Conservation (phyloP, 352 stramenopile genomes). For the Pythium oligandrum region DNA sequence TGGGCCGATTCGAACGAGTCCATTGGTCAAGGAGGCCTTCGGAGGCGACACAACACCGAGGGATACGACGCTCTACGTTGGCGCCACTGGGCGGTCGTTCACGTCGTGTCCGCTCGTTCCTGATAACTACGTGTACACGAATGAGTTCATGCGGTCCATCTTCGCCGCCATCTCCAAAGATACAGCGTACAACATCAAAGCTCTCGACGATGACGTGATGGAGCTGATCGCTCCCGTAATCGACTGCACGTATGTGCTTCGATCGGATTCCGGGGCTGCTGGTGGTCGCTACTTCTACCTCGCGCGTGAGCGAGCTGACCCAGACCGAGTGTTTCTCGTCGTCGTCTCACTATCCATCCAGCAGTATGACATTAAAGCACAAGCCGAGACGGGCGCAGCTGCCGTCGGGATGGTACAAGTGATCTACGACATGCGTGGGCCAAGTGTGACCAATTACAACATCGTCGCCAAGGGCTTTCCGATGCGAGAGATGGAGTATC, state of each 20-base stretch:
- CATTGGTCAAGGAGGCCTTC: neutral
- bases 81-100: neutral
- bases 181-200: conserved; percentile 1
- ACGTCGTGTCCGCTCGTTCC: neutral
- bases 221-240: conserved; percentile 9
- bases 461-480: conserved; percentile 13
- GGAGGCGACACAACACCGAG: neutral
- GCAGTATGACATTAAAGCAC: neutral
- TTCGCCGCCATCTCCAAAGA: conserved; percentile 1
- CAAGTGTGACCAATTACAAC: conserved; percentile 5
- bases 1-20: conserved; percentile 1
- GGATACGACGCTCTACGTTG: conserved; percentile 7
- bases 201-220: neutral
- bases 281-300: neutral
- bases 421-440: neutral
- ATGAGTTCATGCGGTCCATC: conserved; percentile 1
- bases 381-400: neutral
- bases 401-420: neutral
- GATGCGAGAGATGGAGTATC: conserved; percentile 5
- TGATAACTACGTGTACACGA: conserved; percentile 2
- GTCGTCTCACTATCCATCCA: neutral
- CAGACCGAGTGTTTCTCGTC: conserved; percentile 1
- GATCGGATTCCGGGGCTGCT: neutral
- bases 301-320: neutral
- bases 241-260: neutral